phyloP scores from a whole-genome alignment of 2,329 filamentous ascomycete genomes.

The Neofusicoccum sp. region DNA sequence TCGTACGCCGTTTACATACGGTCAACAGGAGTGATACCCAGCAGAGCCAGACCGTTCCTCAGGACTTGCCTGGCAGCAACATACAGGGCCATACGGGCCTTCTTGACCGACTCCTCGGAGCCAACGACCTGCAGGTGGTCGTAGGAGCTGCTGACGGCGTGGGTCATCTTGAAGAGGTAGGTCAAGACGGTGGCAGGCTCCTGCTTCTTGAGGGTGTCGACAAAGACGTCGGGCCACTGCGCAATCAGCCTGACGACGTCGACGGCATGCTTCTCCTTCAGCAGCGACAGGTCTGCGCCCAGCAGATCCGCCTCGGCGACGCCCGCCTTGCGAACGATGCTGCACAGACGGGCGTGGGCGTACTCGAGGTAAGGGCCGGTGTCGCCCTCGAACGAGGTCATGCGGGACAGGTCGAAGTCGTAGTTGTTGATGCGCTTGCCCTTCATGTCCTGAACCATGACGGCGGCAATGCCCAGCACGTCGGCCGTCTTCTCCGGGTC shows the following conservation, averaged over 20 bases:
- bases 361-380: constrained; percentile 86
- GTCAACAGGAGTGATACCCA: constrained; percentile 79
- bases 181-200: constrained; percentile 71
- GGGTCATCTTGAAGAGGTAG: constrained; percentile 86
- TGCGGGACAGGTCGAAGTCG: constrained; percentile 76
- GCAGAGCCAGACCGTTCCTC: constrained; percentile 78
- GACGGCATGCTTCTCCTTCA: constrained; percentile 71
- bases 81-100: constrained; percentile 76
- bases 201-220: constrained; percentile 81
- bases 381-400: constrained; percentile 84
- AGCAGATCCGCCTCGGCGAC: constrained; percentile 57
- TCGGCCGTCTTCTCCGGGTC: constrained; percentile 82
- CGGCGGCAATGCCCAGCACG: constrained; percentile 85
- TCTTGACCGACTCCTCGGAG: constrained; percentile 70
- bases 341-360: constrained; percentile 71
- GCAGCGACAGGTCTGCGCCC: constrained; percentile 66
- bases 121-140: constrained; percentile 82
- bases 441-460: constrained; percentile 98
- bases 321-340: constrained; percentile 60
- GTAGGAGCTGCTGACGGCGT: constrained; percentile 77
- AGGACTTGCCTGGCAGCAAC: constrained; percentile 74
- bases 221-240: constrained; percentile 82
- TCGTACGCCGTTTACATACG: constrained; percentile 38
- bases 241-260: constrained; percentile 76
- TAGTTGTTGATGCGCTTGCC: constrained; percentile 78